phyloP scores from a whole-genome alignment of 2,329 filamentous ascomycete species.

The Penicillium sumatraense region DNA sequence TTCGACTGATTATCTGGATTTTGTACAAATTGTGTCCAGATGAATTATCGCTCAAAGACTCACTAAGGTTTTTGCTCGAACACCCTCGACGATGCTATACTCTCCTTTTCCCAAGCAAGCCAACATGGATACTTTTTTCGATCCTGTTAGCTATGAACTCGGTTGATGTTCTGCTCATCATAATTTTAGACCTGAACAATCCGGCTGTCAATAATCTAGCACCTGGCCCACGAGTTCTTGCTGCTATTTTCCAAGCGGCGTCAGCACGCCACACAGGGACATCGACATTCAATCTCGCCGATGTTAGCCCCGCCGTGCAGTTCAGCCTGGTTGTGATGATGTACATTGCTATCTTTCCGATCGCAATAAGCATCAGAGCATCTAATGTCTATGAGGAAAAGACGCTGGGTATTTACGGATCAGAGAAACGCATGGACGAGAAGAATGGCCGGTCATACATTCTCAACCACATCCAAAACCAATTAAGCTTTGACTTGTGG shows the following conservation, averaged over 20 bases:
- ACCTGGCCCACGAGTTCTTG: constrained; percentile 55
- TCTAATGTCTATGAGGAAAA: constrained; percentile 73
- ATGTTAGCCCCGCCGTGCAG: constrained; percentile 60
- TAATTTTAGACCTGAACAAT: constrained; percentile 58
- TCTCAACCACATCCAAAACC: constrained; percentile 63
- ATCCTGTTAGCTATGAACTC: constrained; percentile 59
- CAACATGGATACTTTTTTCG: constrained; percentile 62
- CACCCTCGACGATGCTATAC: constrained; percentile 87
- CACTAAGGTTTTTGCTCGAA: constrained; percentile 63
- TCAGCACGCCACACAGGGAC: constrained; percentile 56
- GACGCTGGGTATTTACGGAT: constrained; percentile 61
- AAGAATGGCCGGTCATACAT: constrained; percentile 46
- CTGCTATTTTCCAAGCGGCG: constrained; percentile 63
- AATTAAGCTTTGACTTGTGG: constrained; percentile 70
- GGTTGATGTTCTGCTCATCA: constrained; percentile 61
- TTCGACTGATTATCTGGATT: constrained; percentile 62
- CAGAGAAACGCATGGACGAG: constrained; percentile 34
- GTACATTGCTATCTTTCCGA: constrained; percentile 96
- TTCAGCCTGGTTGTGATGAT: constrained; percentile 81
- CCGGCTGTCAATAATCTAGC: constrained; percentile 48
- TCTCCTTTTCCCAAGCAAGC: constrained; percentile 62
- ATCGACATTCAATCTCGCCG: constrained; percentile 56
- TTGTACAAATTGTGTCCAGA: constrained; percentile 54
- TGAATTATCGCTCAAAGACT: constrained; percentile 35
- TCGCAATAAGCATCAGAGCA: constrained; percentile 84